Evolutionary conservation across 2,329 filamentous ascomycete species (phyloP), one percentile per base, ranked within the genome.

Genomic region (Fusarium tanahbumbuense): DNA sequence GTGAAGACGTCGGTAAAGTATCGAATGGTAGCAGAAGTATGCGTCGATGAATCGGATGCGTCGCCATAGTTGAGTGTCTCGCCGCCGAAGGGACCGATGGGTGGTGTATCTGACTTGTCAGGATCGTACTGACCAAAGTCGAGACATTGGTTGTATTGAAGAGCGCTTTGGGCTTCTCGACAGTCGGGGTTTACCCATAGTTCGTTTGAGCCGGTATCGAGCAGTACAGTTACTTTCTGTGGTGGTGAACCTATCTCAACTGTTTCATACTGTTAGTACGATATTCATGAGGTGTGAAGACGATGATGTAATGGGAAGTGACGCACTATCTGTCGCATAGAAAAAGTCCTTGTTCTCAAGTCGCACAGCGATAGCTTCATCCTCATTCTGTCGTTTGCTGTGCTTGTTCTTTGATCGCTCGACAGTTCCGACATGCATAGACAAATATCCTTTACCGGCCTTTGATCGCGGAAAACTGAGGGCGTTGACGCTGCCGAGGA

Each of bases 151-250:
- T 76, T 56, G 5, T 74, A 70, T 37, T 83, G 77, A 2, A 71
- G 69, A 9, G 76, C 66, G 8, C 77, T 76, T 8, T 76, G 79
- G 1, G 84, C 79, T 8, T 78, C 79, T 6, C 73, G 55, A 72
- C 86, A 88, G 55, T 82, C 77, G 2, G 86, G 85, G 63, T 87
- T 85, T 45, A 87, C 83, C 86, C 86, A 88, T 10, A 87, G 81
- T 73, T 87, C 84, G 66, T 83, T 83, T 8, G 86, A 87, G 18
- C 86, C 86, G 1, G 84, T 86, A 63, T 86, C 84, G 57, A 86
- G 78, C 40, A 85, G 79, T 37, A 86, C 82, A 13, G 82, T 81
- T 37, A 86, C 76, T 13, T 71, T 77, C 67, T 86, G 84, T 2
- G 77, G 74, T 8, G 82, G 79, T 2, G 77, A 80, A 28, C 84